Conservation (phyloP, 805 yeast species). For the Maudiozyma pseudohumilis region DNA sequence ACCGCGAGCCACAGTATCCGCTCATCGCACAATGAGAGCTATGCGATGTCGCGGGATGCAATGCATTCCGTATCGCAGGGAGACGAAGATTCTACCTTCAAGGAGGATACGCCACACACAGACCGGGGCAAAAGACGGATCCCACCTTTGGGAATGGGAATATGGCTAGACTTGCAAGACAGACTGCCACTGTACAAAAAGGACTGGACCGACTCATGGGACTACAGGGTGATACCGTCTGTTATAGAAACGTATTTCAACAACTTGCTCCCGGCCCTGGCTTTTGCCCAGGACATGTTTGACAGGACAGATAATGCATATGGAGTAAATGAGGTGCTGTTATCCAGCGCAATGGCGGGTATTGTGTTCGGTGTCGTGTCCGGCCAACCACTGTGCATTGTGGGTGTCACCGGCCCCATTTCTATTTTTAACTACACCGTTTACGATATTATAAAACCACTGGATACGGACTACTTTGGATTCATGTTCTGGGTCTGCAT, state of each 20-base stretch:
- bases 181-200: slow-evolving; percentile 54
- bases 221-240: slow-evolving; percentile 82
- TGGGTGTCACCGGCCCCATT: slow-evolving; percentile 96
- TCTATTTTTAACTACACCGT: slow-evolving; percentile 88
- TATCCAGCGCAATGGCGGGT: slow-evolving; percentile 83
- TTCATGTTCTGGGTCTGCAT: slow-evolving; percentile 94
- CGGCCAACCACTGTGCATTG: slow-evolving; percentile 91
- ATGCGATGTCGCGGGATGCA: neutral
- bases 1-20: neutral
- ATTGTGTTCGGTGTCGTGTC: slow-evolving; percentile 74
- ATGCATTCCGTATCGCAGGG: neutral
- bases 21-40: neutral
- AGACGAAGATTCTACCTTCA: neutral
- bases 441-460: slow-evolving; percentile 27
- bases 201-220: slow-evolving; percentile 76
- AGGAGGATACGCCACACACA: no score
- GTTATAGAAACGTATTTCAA: slow-evolving; percentile 79
- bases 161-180: slow-evolving; percentile 30
- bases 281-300: slow-evolving; percentile 96
- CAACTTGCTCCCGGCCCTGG: slow-evolving; percentile 83
- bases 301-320: slow-evolving; percentile 79
- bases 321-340: slow-evolving; percentile 83
- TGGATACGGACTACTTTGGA: slow-evolving; percentile 54
- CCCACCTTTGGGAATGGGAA: slow-evolving; percentile 27
- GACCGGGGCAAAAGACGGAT: no score